Evolutionary conservation across 768 basidiomycete genomes (phyloP), one percentile per base, ranked within the genome.

Genomic region (Imleria badia): DNA sequence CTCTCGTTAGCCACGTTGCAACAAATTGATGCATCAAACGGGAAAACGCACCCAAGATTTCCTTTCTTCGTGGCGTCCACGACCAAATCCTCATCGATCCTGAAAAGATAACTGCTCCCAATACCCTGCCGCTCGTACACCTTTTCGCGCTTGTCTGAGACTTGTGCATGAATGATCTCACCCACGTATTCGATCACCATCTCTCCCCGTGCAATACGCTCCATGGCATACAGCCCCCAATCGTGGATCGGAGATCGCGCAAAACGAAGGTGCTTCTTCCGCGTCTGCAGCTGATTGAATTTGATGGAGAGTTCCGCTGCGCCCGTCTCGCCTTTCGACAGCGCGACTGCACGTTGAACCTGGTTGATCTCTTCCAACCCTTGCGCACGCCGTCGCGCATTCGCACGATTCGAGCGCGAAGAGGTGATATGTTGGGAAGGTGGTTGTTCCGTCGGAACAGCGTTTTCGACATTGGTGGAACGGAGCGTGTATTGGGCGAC

Each of bases 171-270:
- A 60, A 98, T 94, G 59, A 98, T 81, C 79, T 99, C 97, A 19
- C 97, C 97, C 8, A 99, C 97, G 66, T 99, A 99, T 75, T 99
- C 97, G 72, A 98, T 98, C 30, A 99, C 96, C 94, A 99, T 98
- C 75, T 99, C 97, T 5, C 94, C 94, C 35, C 82, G 76, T 7
- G 89, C 84, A 60, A 99, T 98, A 66, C 84, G 83, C 77, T 99
- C 97, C 90, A 97, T 91, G 30, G 97, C 95, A 69, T 98, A 99
- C 66, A 99, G 69, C 5, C 97, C 97, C 91, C 96, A 99, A 63
- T 96, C 95, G 67, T 99, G 96, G 55, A 99, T 99, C 17, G 94
- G 94, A 23, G 91, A 94, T 39, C 94, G 80, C 5, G 93, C 90
- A 65, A 99, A 99, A 33, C 93, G 86, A 34, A 99, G 81, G 64